Base-by-base conservation (phyloP, 2,329 filamentous ascomycete species). In the Cadophora sp. region DNA sequence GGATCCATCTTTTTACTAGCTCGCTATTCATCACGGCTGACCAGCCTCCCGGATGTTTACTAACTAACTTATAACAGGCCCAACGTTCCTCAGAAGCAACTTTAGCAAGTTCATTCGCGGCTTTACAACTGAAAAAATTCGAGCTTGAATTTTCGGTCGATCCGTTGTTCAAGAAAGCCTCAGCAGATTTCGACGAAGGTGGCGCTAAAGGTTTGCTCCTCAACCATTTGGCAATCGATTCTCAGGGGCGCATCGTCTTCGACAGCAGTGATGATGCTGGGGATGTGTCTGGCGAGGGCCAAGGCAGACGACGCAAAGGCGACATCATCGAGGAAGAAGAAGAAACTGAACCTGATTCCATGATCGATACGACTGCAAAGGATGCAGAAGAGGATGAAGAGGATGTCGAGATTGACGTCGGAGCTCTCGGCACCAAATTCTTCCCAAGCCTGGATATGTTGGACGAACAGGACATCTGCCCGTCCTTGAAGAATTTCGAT, bases 131-230 rank as follows among this genome's bases (percentile, higher is more conserved):
- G 74, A 99, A 99, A 81, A 99, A 98, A 80, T 94, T 99, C 76
- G 96, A 99, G 75, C 86, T 98, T 55, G 96, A 99, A 77, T 97
- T 99, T 73, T 90, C 94, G 0, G 95, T 99, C 5, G 96, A 99
- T 77, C 96, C 96, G 2, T 82, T 99, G n/a, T 99, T 99, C 86
- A 99, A 99, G 78, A 99, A 99, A 78, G 95, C 95, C 0, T 97
- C 95, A 6, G 96, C 96, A 53, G 96, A 99, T 81, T 99, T 99
- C 73, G 96, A 99, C 77, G 96, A 99, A 81, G 96, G 96, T 24
- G 96, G 96, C 66, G 96, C 96, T 66, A 99, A 98, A 80, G 96
- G 96, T 24, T 84, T 99, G 51, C 85, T 99, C 24, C 86, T 99
- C 37, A 99, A 99, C 77, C 95, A 99, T 80, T 85, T 99, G n/a